Evolutionary conservation across 139 green algal genomes (phyloP), one percentile per base, ranked within the genome.

Genomic region (Tetratostichococcus sp.): DNA sequence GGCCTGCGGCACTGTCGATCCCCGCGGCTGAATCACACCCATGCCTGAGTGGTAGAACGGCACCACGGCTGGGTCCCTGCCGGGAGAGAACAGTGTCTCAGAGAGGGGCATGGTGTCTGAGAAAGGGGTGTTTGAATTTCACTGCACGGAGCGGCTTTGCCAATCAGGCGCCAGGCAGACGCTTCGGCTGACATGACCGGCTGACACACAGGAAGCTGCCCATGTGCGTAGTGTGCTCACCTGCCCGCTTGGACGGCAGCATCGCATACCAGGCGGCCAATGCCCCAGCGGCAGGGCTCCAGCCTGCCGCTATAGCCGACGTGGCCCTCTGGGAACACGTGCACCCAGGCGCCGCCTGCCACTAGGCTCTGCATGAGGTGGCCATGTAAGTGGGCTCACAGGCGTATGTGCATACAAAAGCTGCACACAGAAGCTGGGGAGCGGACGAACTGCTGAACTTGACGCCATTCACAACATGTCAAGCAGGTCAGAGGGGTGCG

Each of bases 31-130:
- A 34, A 96, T 84, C 0, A 66, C 11, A 1, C 79, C 88, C 89
- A 96, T 97, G 62, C 87, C 86, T 31, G 72, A 87, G 83, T 97
- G 93, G 82, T 91, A 94, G 82, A 94, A 92, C 22, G 93, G 92
- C 30, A 97, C 79, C 4, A 97, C 78, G 2, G 91, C 43, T 0
- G 93, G 92, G 65, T 86, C 79, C 75, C 82, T 90, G 85, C n/a
- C n/a, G n/a, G n/a, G n/a, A n/a, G n/a, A n/a, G n/a, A n/a, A n/a
- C n/a, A n/a, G n/a, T n/a, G n/a, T n/a, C n/a, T n/a, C n/a, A n/a
- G n/a, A n/a, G n/a, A n/a, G n/a, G n/a, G n/a, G n/a, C n/a, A n/a
- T n/a, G n/a, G n/a, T n/a, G n/a, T n/a, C n/a, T n/a, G n/a, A n/a
- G n/a, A n/a, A n/a, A n/a, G n/a, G n/a, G n/a, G n/a, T n/a, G n/a